Evolutionary conservation across 2,329 filamentous ascomycete species (phyloP).

Genomic region (Volutella citrinella): DNA sequence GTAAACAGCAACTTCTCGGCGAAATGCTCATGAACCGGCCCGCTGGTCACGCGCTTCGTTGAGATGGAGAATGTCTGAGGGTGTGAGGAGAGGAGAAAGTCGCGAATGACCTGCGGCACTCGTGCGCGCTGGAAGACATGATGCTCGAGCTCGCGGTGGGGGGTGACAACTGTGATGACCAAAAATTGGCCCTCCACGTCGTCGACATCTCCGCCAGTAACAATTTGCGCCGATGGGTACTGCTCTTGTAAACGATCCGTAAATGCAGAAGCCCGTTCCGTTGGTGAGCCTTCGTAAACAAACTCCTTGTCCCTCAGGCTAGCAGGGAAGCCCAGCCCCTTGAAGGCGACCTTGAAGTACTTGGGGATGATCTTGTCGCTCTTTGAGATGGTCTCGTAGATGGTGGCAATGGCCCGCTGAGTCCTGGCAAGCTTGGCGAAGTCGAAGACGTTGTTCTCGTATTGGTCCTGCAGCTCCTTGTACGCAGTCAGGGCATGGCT

Average conservation of each 20-base stretch:
- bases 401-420: slow-evolving; percentile 84
- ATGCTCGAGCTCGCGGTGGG: slow-evolving; percentile 78
- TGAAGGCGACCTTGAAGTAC: slow-evolving; percentile 90
- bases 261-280: slow-evolving; percentile 76
- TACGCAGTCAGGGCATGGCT: slow-evolving; percentile 84
- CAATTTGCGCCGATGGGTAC: slow-evolving; percentile 80
- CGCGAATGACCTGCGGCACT: slow-evolving; percentile 77
- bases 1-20: slow-evolving; percentile 83
- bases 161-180: slow-evolving; percentile 75
- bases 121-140: slow-evolving; percentile 86
- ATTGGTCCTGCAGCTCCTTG: slow-evolving; percentile 86
- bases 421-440: slow-evolving; percentile 88
- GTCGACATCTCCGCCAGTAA: slow-evolving; percentile 65
- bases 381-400: slow-evolving; percentile 85
- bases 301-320: slow-evolving; percentile 86
- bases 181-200: slow-evolving; percentile 90
- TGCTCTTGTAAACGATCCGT: slow-evolving; percentile 90
- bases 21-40: slow-evolving; percentile 68
- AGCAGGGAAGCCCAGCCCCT: slow-evolving; percentile 81
- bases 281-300: slow-evolving; percentile 79
- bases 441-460: slow-evolving; percentile 85
- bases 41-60: slow-evolving; percentile 65
- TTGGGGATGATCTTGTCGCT: slow-evolving; percentile 75
- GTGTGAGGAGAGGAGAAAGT: slow-evolving; percentile 76
- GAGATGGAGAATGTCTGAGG: slow-evolving; percentile 79